These are phyloP conservation scores for Kurtzmaniella cleridarum DNA, from an alignment of 805 yeast species.

Conservation along the genomic window DNA sequence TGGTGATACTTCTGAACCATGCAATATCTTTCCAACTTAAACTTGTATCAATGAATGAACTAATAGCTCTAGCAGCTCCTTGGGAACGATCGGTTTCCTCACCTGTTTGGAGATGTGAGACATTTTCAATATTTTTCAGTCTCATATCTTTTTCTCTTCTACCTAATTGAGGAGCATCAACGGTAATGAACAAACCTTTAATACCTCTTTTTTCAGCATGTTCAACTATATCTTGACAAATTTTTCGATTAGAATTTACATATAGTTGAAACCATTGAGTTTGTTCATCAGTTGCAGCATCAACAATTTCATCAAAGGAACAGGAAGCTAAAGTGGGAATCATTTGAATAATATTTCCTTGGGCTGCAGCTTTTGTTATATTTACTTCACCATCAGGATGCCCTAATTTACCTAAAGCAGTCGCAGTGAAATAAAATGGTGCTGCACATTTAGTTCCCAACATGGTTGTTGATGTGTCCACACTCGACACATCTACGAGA, in stretches of 20 bases:
- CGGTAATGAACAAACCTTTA: constrained; percentile 82
- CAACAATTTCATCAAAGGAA: constrained; percentile 79
- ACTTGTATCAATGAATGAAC: constrained; percentile 62
- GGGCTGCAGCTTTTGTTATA: constrained; percentile 76
- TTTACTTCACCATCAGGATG: constrained; percentile 91
- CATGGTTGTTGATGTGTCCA: constrained; percentile 68
- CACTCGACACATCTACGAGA: constrained; percentile 70
- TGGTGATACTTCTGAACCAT: constrained; percentile 36
- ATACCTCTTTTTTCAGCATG: constrained; percentile 72
- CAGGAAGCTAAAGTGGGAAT: constrained; percentile 88
- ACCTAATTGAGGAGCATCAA: constrained; percentile 90
- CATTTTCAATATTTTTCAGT: constrained; percentile 47
- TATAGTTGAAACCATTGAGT: constrained; percentile 87
- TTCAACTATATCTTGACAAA: constrained; percentile 55
- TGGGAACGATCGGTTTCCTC: constrained; percentile 60
- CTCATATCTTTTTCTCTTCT: constrained; percentile 86
- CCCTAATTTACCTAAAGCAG: constrained; percentile 88
- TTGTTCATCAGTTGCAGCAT: constrained; percentile 60
- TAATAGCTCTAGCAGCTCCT: constrained; percentile 84
- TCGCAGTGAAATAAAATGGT: constrained; percentile 88
- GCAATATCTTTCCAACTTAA: constrained; percentile 34
- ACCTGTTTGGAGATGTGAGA: constrained; percentile 43
- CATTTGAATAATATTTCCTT: constrained; percentile 74
- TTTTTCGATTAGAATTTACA: constrained; percentile 70
- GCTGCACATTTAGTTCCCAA: constrained; percentile 64